phyloP scores from a whole-genome alignment of 2,329 filamentous ascomycete genomes.

The Alternaria sp. region DNA sequence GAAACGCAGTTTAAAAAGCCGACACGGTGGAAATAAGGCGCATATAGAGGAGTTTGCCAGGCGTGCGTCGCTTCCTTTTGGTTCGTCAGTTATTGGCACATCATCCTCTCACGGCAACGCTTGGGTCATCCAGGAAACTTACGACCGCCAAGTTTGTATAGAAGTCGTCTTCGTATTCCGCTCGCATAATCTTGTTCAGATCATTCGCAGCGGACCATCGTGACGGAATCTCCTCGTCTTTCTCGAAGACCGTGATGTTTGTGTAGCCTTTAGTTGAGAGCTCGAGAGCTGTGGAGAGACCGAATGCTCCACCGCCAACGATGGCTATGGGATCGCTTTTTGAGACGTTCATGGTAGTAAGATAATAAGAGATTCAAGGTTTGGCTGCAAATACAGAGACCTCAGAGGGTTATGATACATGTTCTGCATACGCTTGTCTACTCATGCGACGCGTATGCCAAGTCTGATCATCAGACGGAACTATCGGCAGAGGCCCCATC shows the following conservation, averaged over 20 bases:
- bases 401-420: background rate
- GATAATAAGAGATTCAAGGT: background rate
- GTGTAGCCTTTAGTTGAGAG: conserved; percentile 42
- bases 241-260: conserved; percentile 43
- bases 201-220: conserved; percentile 66
- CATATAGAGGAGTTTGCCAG: conserved; percentile 64
- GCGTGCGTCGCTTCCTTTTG: conserved; percentile 60
- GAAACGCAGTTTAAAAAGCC: conserved; percentile 64
- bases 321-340: conserved; percentile 39
- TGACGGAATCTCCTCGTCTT: conserved; percentile 56
- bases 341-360: conserved; percentile 26
- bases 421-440: background rate
- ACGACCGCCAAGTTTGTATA: conserved; percentile 65
- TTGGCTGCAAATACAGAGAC: background rate
- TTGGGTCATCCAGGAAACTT: conserved; percentile 22
- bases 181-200: conserved; percentile 69
- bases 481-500: background rate
- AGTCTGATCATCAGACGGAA: background rate
- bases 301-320: conserved; percentile 44
- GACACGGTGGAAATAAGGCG: conserved; percentile 62
- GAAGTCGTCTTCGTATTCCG: conserved; percentile 66
- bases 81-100: background rate
- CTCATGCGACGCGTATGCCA: background rate
- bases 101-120: background rate
- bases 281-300: conserved; percentile 43